phyloP scores from a whole-genome alignment of 345 rosid genomes.

The Combretum micranthum region DNA sequence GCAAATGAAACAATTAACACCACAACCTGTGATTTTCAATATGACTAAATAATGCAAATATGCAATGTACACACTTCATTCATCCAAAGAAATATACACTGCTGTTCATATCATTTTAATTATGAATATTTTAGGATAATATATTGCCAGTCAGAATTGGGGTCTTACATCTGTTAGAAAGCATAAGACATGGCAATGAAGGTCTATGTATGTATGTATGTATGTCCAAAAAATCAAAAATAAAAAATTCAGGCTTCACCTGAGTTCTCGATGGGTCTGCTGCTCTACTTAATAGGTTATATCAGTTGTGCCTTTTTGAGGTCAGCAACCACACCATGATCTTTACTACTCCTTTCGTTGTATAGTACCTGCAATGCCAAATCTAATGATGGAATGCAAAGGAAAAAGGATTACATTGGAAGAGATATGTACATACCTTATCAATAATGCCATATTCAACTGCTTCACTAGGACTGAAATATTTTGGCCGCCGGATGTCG shows the following conservation, averaged over 20 bases:
- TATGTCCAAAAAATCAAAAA: too few species aligned
- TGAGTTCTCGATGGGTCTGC: conserved; percentile 1
- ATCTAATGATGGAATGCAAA: conserved; percentile 5
- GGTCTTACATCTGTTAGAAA: too few species aligned
- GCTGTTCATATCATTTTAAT: too few species aligned
- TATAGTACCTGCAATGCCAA: conserved; percentile 56
- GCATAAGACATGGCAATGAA: too few species aligned
- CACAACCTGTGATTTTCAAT: neutral
- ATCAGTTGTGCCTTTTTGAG: conserved; percentile 50
- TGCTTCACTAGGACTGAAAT: conserved; percentile 64
- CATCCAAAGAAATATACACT: too few species aligned
- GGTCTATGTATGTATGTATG: too few species aligned
- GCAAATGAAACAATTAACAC: too few species aligned
- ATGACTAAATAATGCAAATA: neutral
- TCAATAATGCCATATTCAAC: conserved; percentile 94
- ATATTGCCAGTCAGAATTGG: too few species aligned
- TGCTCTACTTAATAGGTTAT: conserved; percentile 11
- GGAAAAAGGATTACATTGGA: conserved; percentile 3
- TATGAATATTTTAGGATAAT: too few species aligned
- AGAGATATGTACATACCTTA: conserved; percentile 38
- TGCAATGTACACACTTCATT: too few species aligned
- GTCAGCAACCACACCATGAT: conserved; percentile 58
- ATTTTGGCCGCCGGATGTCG: conserved; percentile 78
- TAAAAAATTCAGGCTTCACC: conserved; percentile 10
- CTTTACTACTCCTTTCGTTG: conserved; percentile 57